Evolutionary conservation across 129 eudicot species (phyloP).

Genomic region (Flaveria sonorensis): DNA sequence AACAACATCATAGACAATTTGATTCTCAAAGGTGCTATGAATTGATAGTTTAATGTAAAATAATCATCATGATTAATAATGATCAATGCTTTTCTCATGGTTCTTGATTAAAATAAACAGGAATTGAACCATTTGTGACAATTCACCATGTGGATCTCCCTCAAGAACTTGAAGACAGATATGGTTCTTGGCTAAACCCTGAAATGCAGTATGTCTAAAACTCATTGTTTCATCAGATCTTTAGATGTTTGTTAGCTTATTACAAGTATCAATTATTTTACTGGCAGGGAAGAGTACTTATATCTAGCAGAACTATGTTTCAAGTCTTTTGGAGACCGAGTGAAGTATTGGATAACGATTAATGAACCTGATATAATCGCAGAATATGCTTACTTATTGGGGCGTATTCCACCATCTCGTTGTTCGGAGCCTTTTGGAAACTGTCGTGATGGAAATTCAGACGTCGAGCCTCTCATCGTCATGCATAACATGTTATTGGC

Average conservation of each 20-base stretch:
- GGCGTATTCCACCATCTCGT: constrained; percentile 57
- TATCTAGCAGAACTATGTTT: constrained; percentile 63
- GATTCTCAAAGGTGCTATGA: constrained; percentile 54
- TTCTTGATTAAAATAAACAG: constrained; percentile 29
- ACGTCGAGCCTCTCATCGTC: constrained; percentile 66
- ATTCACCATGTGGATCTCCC: constrained; percentile 65
- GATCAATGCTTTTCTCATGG: background rate
- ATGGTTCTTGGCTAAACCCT: constrained; percentile 70
- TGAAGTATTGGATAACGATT: constrained; percentile 69
- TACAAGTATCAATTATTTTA: background rate
- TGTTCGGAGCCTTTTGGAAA: constrained; percentile 73
- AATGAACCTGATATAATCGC: constrained; percentile 63
- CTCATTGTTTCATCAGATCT: background rate
- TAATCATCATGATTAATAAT: background rate
- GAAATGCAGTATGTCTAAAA: constrained; percentile 57
- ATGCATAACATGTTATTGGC: constrained; percentile 68
- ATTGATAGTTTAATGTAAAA: background rate
- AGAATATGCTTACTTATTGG: constrained; percentile 39
- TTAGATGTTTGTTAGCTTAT: background rate
- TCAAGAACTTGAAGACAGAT: constrained; percentile 76
- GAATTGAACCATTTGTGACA: constrained; percentile 77
- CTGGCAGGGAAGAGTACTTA: constrained; percentile 64
- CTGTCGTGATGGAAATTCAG: constrained; percentile 62
- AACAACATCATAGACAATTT: constrained; percentile 61
- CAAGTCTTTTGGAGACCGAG: constrained; percentile 51